Conservation (phyloP, 2,329 filamentous ascomycete species). For the Pestalotiopsis sp. region DNA sequence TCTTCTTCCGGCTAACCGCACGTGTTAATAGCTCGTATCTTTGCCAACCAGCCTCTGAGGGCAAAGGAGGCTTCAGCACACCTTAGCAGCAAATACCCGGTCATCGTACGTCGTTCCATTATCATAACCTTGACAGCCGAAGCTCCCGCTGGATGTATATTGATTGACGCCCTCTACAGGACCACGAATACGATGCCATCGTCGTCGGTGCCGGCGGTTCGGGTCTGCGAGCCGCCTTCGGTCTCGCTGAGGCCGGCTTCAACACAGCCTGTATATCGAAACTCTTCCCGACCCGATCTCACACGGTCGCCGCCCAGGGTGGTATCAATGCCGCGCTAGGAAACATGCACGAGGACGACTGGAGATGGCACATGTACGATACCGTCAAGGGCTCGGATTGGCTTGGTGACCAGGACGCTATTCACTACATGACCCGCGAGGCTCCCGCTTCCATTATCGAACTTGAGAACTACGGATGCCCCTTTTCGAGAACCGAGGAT, state of each 20-base stretch:
- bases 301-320: slow-evolving; percentile 81
- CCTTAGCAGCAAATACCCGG: slow-evolving; percentile 87
- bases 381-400: slow-evolving; percentile 98
- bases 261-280: slow-evolving; percentile 88
- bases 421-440: slow-evolving; percentile 98
- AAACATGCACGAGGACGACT: slow-evolving; percentile 98
- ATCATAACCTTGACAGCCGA: background rate
- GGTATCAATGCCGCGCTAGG: slow-evolving; percentile 87
- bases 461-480: slow-evolving; percentile 96
- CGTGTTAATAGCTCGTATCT: slow-evolving; percentile 69
- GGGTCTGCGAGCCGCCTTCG: slow-evolving; percentile 81
- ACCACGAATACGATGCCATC: slow-evolving; percentile 98
- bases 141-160: background rate
- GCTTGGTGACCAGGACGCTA: slow-evolving; percentile 96
- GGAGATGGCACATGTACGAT: slow-evolving; percentile 99
- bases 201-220: slow-evolving; percentile 86
- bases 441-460: slow-evolving; percentile 90
- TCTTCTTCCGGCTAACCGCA: slow-evolving; percentile 18
- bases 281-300: slow-evolving; percentile 83
- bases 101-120: slow-evolving; percentile 69
- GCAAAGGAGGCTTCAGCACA: slow-evolving; percentile 92
- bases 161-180: slow-evolving; percentile 50
- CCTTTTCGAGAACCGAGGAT: slow-evolving; percentile 94
- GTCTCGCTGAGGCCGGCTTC: slow-evolving; percentile 85
- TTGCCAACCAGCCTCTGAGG: slow-evolving; percentile 81